phyloP scores from a whole-genome alignment of 2,329 filamentous ascomycete species.

The Sordariomycetes sp. region DNA sequence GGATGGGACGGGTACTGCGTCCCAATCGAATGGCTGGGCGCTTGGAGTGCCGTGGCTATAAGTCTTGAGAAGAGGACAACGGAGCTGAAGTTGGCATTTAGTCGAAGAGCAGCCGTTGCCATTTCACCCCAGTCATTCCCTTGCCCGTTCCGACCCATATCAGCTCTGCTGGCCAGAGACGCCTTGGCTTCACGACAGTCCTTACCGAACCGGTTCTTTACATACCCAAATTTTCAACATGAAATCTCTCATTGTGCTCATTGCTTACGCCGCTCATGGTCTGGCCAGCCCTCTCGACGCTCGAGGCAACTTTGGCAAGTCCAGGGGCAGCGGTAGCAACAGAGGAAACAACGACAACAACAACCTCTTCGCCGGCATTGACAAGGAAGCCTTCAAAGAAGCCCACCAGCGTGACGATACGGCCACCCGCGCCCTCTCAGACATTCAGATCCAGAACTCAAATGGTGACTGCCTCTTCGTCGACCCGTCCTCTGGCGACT shows the following conservation, averaged over 20 bases:
- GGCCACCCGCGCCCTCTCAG: constrained; percentile 32
- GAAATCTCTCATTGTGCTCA: neutral
- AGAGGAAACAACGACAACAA: constrained; percentile 29
- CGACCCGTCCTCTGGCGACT: constrained; percentile 36
- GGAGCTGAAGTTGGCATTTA: neutral
- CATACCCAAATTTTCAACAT: neutral
- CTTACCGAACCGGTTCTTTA: neutral
- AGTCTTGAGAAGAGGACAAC: neutral
- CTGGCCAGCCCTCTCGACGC: neutral
- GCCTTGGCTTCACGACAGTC: neutral
- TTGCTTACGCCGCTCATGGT: neutral
- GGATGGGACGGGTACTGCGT: neutral
- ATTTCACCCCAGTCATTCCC: neutral
- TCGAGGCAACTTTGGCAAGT: neutral
- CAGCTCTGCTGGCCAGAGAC: neutral
- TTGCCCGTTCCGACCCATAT: neutral
- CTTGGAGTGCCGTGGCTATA: neutral
- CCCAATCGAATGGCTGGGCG: neutral
- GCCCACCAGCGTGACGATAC: constrained; percentile 33
- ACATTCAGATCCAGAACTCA: constrained; percentile 33
- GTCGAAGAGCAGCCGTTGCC: neutral
- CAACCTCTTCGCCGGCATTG: too few relatives aligned
- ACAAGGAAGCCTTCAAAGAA: constrained; percentile 30
- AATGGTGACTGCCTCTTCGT: constrained; percentile 36
- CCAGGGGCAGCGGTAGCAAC: neutral